Base-by-base conservation (phyloP, 352 stramenopile species). In the Blastocystis sp. region DNA sequence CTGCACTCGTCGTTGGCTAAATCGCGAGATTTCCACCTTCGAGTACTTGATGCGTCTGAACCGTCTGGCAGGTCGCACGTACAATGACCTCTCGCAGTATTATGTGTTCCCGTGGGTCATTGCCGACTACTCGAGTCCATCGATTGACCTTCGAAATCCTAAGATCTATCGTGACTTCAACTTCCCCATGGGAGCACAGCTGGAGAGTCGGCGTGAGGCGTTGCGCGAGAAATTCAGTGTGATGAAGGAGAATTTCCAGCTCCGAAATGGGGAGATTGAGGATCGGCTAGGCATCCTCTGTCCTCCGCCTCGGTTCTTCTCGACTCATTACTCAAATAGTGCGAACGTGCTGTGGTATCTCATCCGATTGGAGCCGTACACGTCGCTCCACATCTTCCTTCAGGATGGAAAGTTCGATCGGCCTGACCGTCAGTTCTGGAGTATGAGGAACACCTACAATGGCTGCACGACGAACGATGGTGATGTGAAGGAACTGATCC, bases 91-190 rank as follows among this genome's bases (percentile, higher is more conserved):
- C 8, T 95, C 94, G 47, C 95, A 98, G 91, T 99, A 99, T 91
- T 97, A 97, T 23, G 95, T 99, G 4, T 98, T 99, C 88, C 97
- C 97, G 26, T 99, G 97, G 97, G 93, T 99, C 20, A 89, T 99
- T 20, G 90, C 93, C 13, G 97, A 99, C 92, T 99, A 98, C 91
- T 94, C 92, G 5, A 97, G 94, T 41, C 90, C 94, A 29, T 94
- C 92, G n/a, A 92, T 99, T 41, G 95, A 99, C 91, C 92, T 99
- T 9, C 93, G 91, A 54, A 94, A 99, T 90, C 93, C 91, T 1
- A 92, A 93, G 9, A 93, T 95, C 8, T 99, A 97, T 90, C 94
- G 97, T 64, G 96, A 99, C 92, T 91, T 99, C 23, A 93, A 91
- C 11, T 98, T 98, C 84, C 97, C 97, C 26, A 95, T 99, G 55